These are phyloP conservation scores for Pholiota microspora DNA, from an alignment of 768 basidiomycete species.

Conservation along the genomic window DNA sequence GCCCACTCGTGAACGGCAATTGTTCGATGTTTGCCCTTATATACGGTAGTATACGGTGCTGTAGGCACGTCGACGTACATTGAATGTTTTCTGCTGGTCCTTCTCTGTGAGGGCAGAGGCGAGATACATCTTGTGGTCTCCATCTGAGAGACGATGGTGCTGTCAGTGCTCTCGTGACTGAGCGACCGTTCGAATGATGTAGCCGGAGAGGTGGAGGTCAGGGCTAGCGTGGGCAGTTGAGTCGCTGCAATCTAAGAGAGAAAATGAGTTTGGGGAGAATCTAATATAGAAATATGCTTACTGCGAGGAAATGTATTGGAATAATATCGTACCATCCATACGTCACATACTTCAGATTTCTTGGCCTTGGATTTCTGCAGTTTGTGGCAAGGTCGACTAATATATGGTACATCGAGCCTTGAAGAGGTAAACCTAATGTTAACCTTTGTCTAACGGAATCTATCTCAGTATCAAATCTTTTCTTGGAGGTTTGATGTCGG, in stretches of 20 bases:
- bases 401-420: slow-evolving; percentile 30
- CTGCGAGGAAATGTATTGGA: background rate
- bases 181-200: background rate
- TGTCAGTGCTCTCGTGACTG: background rate
- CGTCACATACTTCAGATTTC: slow-evolving; percentile 34
- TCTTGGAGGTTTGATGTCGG: slow-evolving; percentile 22
- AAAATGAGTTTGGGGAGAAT: background rate
- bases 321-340: slow-evolving; percentile 69
- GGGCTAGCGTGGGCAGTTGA: too few species aligned
- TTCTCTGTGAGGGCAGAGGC: too few species aligned
- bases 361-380: slow-evolving; percentile 48
- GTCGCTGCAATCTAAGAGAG: background rate
- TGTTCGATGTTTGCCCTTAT: too few species aligned
- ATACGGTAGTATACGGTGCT: too few species aligned
- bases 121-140: too few species aligned
- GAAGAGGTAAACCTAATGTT: slow-evolving; percentile 29
- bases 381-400: slow-evolving; percentile 46
- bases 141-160: too few species aligned
- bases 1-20: too few species aligned
- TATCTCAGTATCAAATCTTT: slow-evolving; percentile 17
- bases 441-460: slow-evolving; percentile 18
- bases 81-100: too few species aligned
- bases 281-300: background rate
- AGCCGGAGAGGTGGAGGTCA: background rate
- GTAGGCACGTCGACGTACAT: too few species aligned